Evolutionary conservation across 176 grass and related monocot species (phyloP), one percentile per base, ranked within the genome.

Genomic region (Chrysopogon serrulatus): DNA sequence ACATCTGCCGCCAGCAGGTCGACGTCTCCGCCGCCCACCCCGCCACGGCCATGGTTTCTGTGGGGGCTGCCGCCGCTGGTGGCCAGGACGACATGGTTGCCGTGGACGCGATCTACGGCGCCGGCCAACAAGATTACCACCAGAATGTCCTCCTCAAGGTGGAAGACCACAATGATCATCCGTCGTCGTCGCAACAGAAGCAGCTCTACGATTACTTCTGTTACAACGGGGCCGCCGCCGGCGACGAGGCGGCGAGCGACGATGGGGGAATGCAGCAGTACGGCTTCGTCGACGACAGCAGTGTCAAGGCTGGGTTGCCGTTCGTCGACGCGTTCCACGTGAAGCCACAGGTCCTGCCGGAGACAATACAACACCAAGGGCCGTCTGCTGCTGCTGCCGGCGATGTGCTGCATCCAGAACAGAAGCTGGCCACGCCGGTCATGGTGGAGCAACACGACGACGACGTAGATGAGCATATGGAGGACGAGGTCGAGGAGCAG

Each of bases 161-260:
- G 35, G n/a, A 28, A 1, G 44, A 85, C 16, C 30, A 53, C 8
- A 6, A 44, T 0, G 63, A 84, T 12, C 89, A n/a, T n/a, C n/a
- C n/a, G n/a, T n/a, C 35, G 10, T 78, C 28, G 6, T 60, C 19
- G 53, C 19, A 10, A 7, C 21, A 56, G 19, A 60, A 82, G 30
- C 86, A 86, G 60, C 63, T 23, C 0, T 76, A 59, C 36, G 23
- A 83, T 11, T 89, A 92, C 71, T 80, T 86, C 40, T 80, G 44
- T 57, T 84, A 92, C 63, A 67, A 83, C 41, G 2, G 1, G 0
- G 34, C 21, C 5, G 1, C 70, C 8, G 77, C 12, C 53, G 53
- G 41, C 18, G 68, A 74, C 39, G 71, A 73, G 28, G 33, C n/a
- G 1, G 81, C 47, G 7, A 82, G 67, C 73, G 73, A 83, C 21